These are phyloP conservation scores for Solanum appendiculatum DNA, from an alignment of 257 asterid genomes.

Conservation along the genomic window DNA sequence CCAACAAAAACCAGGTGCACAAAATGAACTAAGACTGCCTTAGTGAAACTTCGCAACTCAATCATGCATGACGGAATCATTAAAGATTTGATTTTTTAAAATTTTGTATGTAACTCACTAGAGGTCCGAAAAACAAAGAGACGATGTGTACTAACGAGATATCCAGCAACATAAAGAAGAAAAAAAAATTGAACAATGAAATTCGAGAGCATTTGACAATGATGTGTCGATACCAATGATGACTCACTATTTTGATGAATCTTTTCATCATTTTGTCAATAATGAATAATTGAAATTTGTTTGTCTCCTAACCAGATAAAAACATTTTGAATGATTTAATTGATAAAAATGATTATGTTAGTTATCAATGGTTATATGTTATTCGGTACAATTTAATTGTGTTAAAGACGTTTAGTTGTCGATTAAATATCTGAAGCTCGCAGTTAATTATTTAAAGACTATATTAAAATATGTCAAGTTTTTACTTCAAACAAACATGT, in stretches of 20 bases:
- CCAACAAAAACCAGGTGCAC: neutral
- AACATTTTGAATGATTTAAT: no score
- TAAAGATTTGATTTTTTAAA: rapidly evolving
- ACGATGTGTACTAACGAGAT: neutral
- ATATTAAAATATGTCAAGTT: no score
- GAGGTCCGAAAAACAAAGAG: no score
- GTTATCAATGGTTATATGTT: neutral
- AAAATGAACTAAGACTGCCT: no score
- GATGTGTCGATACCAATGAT: neutral
- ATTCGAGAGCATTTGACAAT: no score
- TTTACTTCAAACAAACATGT: no score
- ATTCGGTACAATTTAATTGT: no score
- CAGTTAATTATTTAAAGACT: neutral
- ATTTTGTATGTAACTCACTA: neutral
- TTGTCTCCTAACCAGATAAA: neutral
- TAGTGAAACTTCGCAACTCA: neutral
- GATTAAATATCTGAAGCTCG: neutral
- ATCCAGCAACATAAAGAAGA: no score
- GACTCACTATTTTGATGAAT: no score
- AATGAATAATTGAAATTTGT: neutral
- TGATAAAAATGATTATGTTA: neutral
- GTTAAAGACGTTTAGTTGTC: no score
- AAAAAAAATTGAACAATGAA: no score
- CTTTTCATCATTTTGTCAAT: neutral
- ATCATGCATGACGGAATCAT: no score